Base-by-base conservation (phyloP, 441 rosid genomes). In the Gossypium trilobum region DNA sequence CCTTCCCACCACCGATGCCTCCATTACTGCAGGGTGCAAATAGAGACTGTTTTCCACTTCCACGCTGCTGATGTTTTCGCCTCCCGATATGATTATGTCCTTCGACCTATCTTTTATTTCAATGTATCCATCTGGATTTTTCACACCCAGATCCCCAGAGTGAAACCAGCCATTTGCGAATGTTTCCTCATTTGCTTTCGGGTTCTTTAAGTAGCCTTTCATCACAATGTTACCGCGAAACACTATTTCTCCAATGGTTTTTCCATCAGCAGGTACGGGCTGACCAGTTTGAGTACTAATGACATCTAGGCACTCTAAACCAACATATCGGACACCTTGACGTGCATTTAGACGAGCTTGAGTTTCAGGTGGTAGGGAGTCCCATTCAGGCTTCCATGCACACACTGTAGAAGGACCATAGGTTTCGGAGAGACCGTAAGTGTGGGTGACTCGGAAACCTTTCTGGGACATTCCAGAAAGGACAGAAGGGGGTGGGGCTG, bases 371-470 rank as follows among this genome's bases (percentile, higher is more conserved):
- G 97, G 89, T 64, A 86, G 76, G 1, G 89, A 85, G 57, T 94
- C 91, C 99, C 97, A 91, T 78, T 87, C 93, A 0, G 97, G 97
- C 73, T 92, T 91, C 99, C 97, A 88, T 1, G 93, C 91, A 58
- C 97, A 91, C 36, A 92, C 79, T 0, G 96, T 89, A 51, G 91
- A 86, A 27, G 99, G 96, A n/a, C 97, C 99, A 27, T 84, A 87
- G 56, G 93, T 92, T 85, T 94, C 97, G 5, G 99, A 88, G 71
- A 91, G 96, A 39, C 99, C 97, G 58, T 91, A 92, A 2, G 92
- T 83, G 85, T 92, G 97, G 23, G 93, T 78, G 51, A 89, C 90
- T 3, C 85, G 83, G 80, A 95, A 92, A 69, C 97, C 98, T 25
- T 80, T 86, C 67, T 88, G 83, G 25, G 88, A 81, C 97, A 92